A percentile compares a stretch with the other conserved stretches of the same genome.
phyloP scores from a whole-genome alignment of 2,329 filamentous ascomycete species.

The Penicillium sp. region DNA sequence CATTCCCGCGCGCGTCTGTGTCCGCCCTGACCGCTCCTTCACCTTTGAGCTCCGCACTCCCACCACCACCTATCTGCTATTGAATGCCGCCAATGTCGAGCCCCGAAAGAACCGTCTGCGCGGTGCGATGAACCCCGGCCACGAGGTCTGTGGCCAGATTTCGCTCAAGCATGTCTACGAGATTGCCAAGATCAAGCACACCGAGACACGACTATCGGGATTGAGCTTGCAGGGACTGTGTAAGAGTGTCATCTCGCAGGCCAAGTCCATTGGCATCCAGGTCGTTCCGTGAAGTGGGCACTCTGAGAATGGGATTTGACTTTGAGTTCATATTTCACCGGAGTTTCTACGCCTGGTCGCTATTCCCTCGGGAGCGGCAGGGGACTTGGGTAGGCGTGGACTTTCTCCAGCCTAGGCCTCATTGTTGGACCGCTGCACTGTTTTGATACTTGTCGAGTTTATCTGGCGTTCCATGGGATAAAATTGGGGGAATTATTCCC shows the following conservation, averaged over 20 bases:
- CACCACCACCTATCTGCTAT: conserved; percentile 85
- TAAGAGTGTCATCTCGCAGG: conserved; percentile 71
- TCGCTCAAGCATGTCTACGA: conserved; percentile 96
- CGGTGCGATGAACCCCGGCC: conserved; percentile 72
- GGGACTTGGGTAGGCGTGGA: background rate
- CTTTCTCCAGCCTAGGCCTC: background rate
- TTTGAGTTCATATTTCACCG: background rate
- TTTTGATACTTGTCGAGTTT: background rate
- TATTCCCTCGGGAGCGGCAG: background rate
- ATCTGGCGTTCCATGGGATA: background rate
- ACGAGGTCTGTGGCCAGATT: conserved; percentile 78
- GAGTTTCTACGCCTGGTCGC: background rate
- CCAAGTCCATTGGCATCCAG: conserved; percentile 72
- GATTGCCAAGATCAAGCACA: conserved; percentile 94
- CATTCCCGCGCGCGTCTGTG: conserved; percentile 84
- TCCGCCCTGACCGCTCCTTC: conserved; percentile 91
- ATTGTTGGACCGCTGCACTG: background rate
- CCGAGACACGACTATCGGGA: conserved; percentile 71
- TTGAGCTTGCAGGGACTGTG: conserved; percentile 70
- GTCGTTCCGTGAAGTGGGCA: conserved; percentile 58
- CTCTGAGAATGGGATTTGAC: background rate
- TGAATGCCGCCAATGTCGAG: conserved; percentile 77
- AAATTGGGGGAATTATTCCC: background rate
- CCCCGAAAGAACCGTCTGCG: conserved; percentile 69
- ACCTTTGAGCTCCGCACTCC: conserved; percentile 91